phyloP scores from a whole-genome alignment of 2,329 filamentous ascomycete genomes.

The Thermothelomyces thermophilus region DNA sequence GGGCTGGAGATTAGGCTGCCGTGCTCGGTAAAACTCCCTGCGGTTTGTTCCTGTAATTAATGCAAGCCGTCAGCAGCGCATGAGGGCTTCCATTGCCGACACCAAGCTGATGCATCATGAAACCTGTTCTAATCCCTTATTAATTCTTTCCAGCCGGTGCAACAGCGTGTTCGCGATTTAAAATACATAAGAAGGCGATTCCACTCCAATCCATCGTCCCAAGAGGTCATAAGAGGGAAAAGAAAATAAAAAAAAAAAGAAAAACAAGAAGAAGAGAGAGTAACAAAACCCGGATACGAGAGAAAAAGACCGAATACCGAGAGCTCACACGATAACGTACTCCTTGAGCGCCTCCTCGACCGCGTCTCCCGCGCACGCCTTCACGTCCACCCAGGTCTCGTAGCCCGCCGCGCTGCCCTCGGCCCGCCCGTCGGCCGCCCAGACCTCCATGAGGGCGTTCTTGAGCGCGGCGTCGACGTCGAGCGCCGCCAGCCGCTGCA shows the following conservation, averaged over 20 bases:
- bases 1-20: too few species aligned
- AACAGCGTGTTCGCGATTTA: too few species aligned
- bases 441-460: constrained; percentile 25
- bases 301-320: too few species aligned
- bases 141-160: too few species aligned
- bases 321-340: constrained; percentile 12
- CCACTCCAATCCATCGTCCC: neutral
- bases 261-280: neutral
- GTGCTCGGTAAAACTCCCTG: too few species aligned
- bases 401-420: constrained; percentile 16
- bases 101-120: too few species aligned
- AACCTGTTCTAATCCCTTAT: too few species aligned
- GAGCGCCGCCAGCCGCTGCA: constrained; percentile 16
- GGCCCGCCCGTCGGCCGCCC: constrained; percentile 22
- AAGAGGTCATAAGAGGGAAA: too few species aligned
- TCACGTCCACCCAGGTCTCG: constrained; percentile 16
- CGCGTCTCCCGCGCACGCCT: neutral
- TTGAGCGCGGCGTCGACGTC: constrained; percentile 16
- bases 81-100: too few species aligned
- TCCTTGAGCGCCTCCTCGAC: constrained; percentile 9
- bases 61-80: too few species aligned
- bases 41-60: too few species aligned
- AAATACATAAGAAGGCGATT: too few species aligned
- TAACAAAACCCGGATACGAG: neutral
- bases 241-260: neutral